These are phyloP conservation scores for Salix purpurea DNA, from an alignment of 345 rosid genomes.

Conservation along the genomic window DNA sequence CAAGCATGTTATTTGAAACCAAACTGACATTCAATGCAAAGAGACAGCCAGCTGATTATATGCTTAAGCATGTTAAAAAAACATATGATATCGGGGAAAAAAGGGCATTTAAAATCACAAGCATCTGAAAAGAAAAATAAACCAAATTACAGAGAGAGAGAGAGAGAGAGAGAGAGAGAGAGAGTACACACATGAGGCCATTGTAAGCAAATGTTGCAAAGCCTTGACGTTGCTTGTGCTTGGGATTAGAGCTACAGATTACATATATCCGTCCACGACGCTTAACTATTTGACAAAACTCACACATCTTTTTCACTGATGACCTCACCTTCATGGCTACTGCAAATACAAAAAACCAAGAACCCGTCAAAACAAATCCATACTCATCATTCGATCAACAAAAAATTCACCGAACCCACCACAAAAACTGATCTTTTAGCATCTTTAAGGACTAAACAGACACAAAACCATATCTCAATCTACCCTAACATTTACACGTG, in stretches of 20 bases:
- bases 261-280: conserved; percentile 84
- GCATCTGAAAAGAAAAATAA: neutral
- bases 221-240: conserved; percentile 94
- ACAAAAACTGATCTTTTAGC: neutral
- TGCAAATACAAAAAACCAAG: conserved; percentile 11
- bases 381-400: neutral
- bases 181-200: conserved; percentile 40
- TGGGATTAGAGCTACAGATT: conserved; percentile 64
- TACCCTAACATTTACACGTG: neutral
- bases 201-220: conserved; percentile 47
- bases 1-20: too few relatives aligned
- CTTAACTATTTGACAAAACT: conserved; percentile 78
- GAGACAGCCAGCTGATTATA: neutral
- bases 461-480: neutral
- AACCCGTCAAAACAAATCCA: neutral
- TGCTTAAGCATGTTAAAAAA: neutral
- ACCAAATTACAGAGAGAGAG: neutral
- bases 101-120: neutral
- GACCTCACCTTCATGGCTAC: conserved; percentile 82
- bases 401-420: neutral
- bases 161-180: neutral
- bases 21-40: neutral
- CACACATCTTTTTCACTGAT: conserved; percentile 94
- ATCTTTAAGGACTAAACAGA: too few relatives aligned
- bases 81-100: too few relatives aligned